phyloP scores from a whole-genome alignment of 2,329 filamentous ascomycete genomes.

The Diplocarpon mali region DNA sequence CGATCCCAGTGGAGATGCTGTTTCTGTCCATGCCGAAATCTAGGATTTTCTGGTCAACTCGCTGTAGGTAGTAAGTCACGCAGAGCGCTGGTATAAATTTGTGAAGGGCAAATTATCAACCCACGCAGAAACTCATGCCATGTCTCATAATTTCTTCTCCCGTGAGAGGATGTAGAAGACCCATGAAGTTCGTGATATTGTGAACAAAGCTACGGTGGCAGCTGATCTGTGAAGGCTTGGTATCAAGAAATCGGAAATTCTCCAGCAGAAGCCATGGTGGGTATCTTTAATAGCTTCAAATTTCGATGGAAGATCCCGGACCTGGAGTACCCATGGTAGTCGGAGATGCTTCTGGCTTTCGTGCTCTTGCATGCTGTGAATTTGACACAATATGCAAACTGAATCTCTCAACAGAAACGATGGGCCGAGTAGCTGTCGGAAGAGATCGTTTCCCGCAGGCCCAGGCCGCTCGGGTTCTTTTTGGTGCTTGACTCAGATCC shows the following conservation, averaged over 20 bases:
- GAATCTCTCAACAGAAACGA: slow-evolving; percentile 14
- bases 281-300: slow-evolving; percentile 16
- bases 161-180: slow-evolving; percentile 11
- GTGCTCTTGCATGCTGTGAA: slow-evolving; percentile 11
- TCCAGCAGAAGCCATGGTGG: slow-evolving; percentile 12
- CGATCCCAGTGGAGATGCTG: slow-evolving; percentile 13
- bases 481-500: slow-evolving; percentile 14
- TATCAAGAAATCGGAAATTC: background rate
- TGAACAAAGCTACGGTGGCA: slow-evolving; percentile 17
- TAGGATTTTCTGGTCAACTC: slow-evolving; percentile 14
- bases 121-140: slow-evolving; percentile 7
- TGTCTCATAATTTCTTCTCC: slow-evolving; percentile 7
- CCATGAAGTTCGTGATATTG: slow-evolving; percentile 12
- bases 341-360: background rate
- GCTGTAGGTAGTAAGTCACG: slow-evolving; percentile 11
- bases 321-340: slow-evolving; percentile 21
- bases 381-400: slow-evolving; percentile 20
- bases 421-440: slow-evolving; percentile 6
- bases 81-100: too few relatives aligned
- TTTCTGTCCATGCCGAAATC: slow-evolving; percentile 20
- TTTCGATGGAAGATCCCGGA: slow-evolving; percentile 20
- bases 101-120: too few relatives aligned
- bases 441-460: slow-evolving; percentile 21
- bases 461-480: slow-evolving; percentile 18
- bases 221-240: background rate